Evolutionary conservation across 1,139 yeast species (phyloP).

Genomic region (Meyerozyma smithsonii): DNA sequence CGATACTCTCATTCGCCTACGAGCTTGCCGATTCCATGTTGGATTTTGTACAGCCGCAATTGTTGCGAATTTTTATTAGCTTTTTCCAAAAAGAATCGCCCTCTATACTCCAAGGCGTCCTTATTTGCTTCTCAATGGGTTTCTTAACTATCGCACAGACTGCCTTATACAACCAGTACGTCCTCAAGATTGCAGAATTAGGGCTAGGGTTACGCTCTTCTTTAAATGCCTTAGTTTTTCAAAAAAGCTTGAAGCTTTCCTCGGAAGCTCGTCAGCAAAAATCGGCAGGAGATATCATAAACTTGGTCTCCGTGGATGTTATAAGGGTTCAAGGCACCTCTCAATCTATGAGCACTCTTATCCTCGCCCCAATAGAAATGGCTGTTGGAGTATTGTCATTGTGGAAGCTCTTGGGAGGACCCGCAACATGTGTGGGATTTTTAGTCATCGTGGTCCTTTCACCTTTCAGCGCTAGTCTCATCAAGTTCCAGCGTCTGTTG

Average conservation of each 20-base stretch:
- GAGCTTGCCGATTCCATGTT: conserved; percentile 43
- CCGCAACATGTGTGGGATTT: conserved; percentile 59
- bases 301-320: conserved; percentile 58
- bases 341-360: conserved; percentile 47
- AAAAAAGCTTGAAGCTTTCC: conserved; percentile 46
- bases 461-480: conserved; percentile 52
- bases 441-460: conserved; percentile 48
- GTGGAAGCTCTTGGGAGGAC: conserved; percentile 52
- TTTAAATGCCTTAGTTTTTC: conserved; percentile 45
- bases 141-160: conserved; percentile 42
- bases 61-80: conserved; percentile 44
- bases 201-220: conserved; percentile 50
- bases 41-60: conserved; percentile 53
- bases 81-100: conserved; percentile 43
- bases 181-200: conserved; percentile 47
- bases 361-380: conserved; percentile 59
- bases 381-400: conserved; percentile 51
- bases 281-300: conserved; percentile 55
- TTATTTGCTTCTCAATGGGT: conserved; percentile 50
- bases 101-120: conserved; percentile 41
- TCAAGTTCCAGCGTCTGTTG: conserved; percentile 42
- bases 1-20: conserved; percentile 36
- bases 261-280: conserved; percentile 40
- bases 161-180: conserved; percentile 46
- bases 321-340: conserved; percentile 49